Base-by-base conservation (phyloP, 208 protist genomes). In the Novymonas esmeraldas region DNA sequence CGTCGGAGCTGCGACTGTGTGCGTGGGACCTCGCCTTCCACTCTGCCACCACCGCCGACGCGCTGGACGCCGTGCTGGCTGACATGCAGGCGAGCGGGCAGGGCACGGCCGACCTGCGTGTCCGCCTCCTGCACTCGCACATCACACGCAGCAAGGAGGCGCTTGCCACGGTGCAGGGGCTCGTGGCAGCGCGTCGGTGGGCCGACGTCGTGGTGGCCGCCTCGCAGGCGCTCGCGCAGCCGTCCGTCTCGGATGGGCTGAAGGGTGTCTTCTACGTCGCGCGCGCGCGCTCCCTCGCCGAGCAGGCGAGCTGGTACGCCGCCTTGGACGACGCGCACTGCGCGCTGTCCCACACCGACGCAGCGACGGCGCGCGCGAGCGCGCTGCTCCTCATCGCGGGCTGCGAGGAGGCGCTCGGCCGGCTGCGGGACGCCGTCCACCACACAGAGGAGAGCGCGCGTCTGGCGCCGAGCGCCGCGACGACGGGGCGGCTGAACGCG, bases 361-460 rank as follows among this genome's bases (percentile, higher is more conserved):
- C 6, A 36, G 44, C 28, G 11, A 26, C n/a, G 9, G 31, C 78
- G 29, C 59, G 71, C 2, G 78, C 79, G 9, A 39, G 63, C 36
- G 39, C 88, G 38, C 67, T 88, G 10, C 58, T 84, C 1, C 51
- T 90, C 10, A 73, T 79, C 29, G 76, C 81, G n/a, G 58, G 67
- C 5, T 72, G 78, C 33, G 87, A 90, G 70, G 87, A 88, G 50
- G 81, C 80, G 14, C 68, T 93, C 36, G 73, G 69, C 18, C 72
- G 87, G 10, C 79, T 63, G 66, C 64, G 67, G n/a, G 83, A 89
- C 62, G 87, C 83, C 6, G 44, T 90, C 36, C 36, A 69, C 31
- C 79, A 78, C 63, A 73, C 60, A 0, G 64, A 86, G 45, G 57
- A 84, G 39, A 70, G 80, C 5, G 44, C 78, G n/a, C 41, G 49